Conservation (phyloP, 2,329 filamentous ascomycete genomes). For the Verticillium klebahnii region DNA sequence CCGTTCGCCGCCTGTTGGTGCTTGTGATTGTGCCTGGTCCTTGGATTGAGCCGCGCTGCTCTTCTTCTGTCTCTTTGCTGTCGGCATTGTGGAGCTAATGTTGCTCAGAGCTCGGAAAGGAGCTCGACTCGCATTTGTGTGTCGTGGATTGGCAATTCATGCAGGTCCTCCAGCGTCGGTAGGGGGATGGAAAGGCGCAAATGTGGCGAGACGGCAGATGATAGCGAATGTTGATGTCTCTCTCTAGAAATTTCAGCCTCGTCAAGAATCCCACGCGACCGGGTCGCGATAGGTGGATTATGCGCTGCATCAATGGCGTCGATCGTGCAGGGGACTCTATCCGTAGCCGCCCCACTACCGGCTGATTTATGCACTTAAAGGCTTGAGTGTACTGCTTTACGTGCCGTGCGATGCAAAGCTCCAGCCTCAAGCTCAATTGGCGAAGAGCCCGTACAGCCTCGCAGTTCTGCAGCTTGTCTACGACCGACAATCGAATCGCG, state of each 20-base stretch:
- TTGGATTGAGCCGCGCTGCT: conserved; percentile 40
- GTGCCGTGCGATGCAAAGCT: not conserved
- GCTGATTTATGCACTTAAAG: not conserved
- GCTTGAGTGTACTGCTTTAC: not conserved
- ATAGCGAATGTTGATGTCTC: not conserved
- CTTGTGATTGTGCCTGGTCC: not conserved
- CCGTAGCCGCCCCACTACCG: not conserved
- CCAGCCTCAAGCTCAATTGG: not conserved
- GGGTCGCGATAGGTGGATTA: not conserved
- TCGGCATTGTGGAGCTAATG: conserved; percentile 43
- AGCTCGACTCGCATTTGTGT: not conserved
- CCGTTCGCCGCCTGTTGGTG: conserved; percentile 34
- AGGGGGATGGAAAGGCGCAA: not conserved
- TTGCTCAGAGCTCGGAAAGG: not conserved
- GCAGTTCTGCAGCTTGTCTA: not conserved
- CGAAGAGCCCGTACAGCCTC: not conserved
- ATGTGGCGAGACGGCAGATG: not conserved
- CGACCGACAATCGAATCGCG: not conserved
- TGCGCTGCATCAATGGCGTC: not conserved
- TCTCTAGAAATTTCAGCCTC: conserved; percentile 29
- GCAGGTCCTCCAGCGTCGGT: not conserved
- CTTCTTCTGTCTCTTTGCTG: conserved; percentile 54
- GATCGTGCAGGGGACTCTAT: not conserved
- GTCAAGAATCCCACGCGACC: conserved; percentile 9
- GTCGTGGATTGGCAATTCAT: not conserved